A percentile compares a stretch with the other conserved stretches of the same genome.
Evolutionary conservation across 352 stramenopile genomes (phyloP).

Genomic region (Globisporangium irregulare): DNA sequence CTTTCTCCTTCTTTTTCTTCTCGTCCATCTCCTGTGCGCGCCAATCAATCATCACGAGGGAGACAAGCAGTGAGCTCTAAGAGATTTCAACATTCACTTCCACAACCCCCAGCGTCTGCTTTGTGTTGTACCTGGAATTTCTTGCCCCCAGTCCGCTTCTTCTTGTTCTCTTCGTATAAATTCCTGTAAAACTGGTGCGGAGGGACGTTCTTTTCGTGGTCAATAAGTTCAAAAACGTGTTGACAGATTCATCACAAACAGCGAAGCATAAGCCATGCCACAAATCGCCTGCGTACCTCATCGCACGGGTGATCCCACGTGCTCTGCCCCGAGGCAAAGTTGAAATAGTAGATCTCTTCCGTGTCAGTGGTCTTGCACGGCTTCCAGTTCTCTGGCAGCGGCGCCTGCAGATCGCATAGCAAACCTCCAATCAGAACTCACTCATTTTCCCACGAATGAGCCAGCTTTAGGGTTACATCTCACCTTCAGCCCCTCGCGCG

Average conservation of each 20-base stretch:
- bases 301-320: slow-evolving; percentile 95
- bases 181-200: slow-evolving; percentile 84
- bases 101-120: not conserved
- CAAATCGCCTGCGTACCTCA: slow-evolving; percentile 39
- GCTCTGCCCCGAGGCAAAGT: slow-evolving; percentile 90
- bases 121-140: slow-evolving; percentile 29
- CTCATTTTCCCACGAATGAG: not conserved
- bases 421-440: not conserved
- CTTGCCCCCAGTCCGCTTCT: slow-evolving; percentile 40
- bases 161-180: slow-evolving; percentile 93
- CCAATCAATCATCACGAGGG: not conserved
- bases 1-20: slow-evolving; percentile 77
- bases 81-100: not conserved
- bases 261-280: not conserved
- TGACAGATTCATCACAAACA: not conserved
- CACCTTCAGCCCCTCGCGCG: slow-evolving; percentile 88
- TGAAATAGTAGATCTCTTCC: slow-evolving; percentile 97
- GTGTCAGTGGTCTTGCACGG: slow-evolving; percentile 94
- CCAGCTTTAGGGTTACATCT: not conserved
- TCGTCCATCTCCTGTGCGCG: slow-evolving; percentile 53
- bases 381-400: slow-evolving; percentile 94
- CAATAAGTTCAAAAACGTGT: slow-evolving; percentile 5
- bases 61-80: not conserved
- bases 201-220: not conserved
- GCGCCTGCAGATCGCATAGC: slow-evolving; percentile 38